phyloP scores from a whole-genome alignment of 805 yeast genomes.

The Torulaspora microellipsoides region DNA sequence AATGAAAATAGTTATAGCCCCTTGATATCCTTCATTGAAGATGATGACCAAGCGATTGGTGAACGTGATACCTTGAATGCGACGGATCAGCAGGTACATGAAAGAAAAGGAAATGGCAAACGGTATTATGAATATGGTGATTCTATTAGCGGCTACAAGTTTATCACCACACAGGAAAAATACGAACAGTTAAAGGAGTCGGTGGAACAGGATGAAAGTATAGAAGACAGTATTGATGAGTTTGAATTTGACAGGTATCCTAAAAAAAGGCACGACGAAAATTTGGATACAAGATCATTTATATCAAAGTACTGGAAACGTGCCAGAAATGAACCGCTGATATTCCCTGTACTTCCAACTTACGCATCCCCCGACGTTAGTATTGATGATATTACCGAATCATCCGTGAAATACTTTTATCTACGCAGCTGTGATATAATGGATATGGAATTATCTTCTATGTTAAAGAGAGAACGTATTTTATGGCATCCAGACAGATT shows the following conservation, averaged over 20 bases:
- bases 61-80: background rate
- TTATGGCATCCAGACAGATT: conserved; percentile 68
- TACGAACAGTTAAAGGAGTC: background rate
- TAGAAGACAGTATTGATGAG: background rate
- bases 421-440: conserved; percentile 6
- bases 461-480: conserved; percentile 47
- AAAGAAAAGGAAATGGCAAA: background rate
- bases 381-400: conserved; percentile 5
- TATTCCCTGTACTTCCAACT: background rate
- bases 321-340: background rate
- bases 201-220: background rate
- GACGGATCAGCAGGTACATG: too few relatives aligned
- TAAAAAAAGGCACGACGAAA: background rate
- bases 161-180: conserved; percentile 11
- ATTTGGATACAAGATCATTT: background rate
- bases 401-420: conserved; percentile 12
- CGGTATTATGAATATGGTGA: conserved; percentile 18
- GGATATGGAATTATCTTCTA: conserved; percentile 5
- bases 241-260: conserved; percentile 1
- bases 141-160: conserved; percentile 17
- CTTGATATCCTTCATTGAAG: background rate
- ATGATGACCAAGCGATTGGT: background rate
- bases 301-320: background rate
- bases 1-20: background rate
- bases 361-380: background rate